Evolutionary conservation across 1,139 yeast genomes (phyloP), one percentile per base, ranked within the genome.

Genomic region (Debaryomyces fabryi): DNA sequence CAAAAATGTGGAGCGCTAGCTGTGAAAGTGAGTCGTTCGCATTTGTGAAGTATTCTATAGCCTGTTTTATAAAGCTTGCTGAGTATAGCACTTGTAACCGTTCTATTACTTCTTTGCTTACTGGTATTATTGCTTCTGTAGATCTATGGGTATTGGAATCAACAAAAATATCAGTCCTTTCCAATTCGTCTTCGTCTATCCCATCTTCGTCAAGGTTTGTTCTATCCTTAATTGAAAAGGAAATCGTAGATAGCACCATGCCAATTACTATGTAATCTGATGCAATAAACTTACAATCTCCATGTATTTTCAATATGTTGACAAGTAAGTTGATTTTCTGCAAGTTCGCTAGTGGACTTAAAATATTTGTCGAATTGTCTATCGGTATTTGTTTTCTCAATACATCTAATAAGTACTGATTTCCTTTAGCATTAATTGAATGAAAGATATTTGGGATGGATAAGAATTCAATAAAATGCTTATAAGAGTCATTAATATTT

Each of bases 201-300:
- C 49, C 52, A 21, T 32, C 47, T 6, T 52, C 55, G 20, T 55
- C 58, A 2, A 48, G 52, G n/a, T 48, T 54, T 6, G 57, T 58
- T 18, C 53, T 60, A 5, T 49, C 52, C 20, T 44, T 40, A 24
- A 49, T 32, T 0, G 67, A 57, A 39, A 61, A 61, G 3, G 62
- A 47, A n/a, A 69, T 53, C 2, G 56, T 49, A 2, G 65, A 54
- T 6, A 71, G 57, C 6, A 71, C 53, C 6, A 55, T 51, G 1
- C 62, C 66, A 16, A 70, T 52, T 3, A 58, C 50, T 6, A 47
- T 8, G 48, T 55, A 68, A 47, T 70, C 74, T 1, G 49, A 52
- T 2, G 48, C 23, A 1, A 27, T 30, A 46, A 58, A 64, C 10
- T 49, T 43, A 6, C 41, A 37, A n/a, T 52, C 46, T 1, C 62